These are phyloP conservation scores for Suillus spraguei DNA, from an alignment of 768 basidiomycete species.

Conservation along the genomic window DNA sequence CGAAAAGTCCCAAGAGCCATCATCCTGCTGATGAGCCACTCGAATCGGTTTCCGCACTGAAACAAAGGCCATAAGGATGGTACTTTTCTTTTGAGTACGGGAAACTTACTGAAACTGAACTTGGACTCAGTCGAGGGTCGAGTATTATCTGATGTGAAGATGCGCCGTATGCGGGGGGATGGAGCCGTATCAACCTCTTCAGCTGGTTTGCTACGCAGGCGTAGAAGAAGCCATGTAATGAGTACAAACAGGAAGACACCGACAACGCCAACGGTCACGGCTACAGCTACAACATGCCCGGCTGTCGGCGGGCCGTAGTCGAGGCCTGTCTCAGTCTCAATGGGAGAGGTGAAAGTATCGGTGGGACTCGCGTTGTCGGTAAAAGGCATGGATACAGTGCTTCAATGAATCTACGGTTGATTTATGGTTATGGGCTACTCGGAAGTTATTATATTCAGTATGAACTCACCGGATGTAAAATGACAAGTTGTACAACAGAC, in stretches of 20 bases:
- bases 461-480: neutral
- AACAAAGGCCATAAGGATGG: neutral
- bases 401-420: neutral
- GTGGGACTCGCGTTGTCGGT: slow-evolving; percentile 9
- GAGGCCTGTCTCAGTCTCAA: slow-evolving; percentile 6
- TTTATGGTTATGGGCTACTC: neutral
- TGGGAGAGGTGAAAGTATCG: slow-evolving; percentile 14
- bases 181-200: neutral
- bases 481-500: neutral
- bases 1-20: slow-evolving; percentile 34
- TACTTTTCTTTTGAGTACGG: neutral
- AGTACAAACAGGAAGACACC: slow-evolving; percentile 27
- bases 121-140: slow-evolving; percentile 29
- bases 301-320: slow-evolving; percentile 20
- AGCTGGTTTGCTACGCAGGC: slow-evolving; percentile 21
- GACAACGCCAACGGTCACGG: slow-evolving; percentile 27
- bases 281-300: slow-evolving; percentile 25
- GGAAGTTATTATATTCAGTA: neutral
- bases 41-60: slow-evolving; percentile 30
- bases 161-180: slow-evolving; percentile 5
- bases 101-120: slow-evolving; percentile 29
- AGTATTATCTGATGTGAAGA: slow-evolving; percentile 14
- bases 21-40: slow-evolving; percentile 21
- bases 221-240: slow-evolving; percentile 28
- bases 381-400: slow-evolving; percentile 16